Base-by-base conservation (phyloP, 495 filamentous ascomycete genomes). In the Xanthoparmelia taractica region DNA sequence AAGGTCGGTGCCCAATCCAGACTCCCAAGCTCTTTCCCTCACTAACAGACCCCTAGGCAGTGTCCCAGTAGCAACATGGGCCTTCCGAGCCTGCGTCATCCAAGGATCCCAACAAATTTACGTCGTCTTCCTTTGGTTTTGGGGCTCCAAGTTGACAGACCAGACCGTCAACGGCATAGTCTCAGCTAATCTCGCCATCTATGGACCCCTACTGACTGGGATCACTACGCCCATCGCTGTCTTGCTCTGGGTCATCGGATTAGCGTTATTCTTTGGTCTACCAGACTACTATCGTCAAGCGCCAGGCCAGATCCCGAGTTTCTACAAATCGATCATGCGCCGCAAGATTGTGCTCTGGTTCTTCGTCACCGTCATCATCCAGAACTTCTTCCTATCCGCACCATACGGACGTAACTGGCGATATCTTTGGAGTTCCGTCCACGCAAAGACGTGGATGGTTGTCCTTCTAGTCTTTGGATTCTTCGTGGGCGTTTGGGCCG, bases 91-190 rank as follows among this genome's bases (percentile, higher is more conserved):
- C 50, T 81, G 82, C 70, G 67, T 81, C 43, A 82, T 87, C 62
- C 82, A 86, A 70, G 85, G 85, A 20, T 80, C 83, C 25, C 82
- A 85, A 61, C 85, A 87, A 63, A 73, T 87, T 52, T 87, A 86
- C 73, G 78, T 82, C 64, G 78, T 80, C 8, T 76, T 74, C n/a
- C 78, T 88, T 23, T 88, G 85, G 85, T 86, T 79, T 72, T 87
- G 85, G 85, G 85, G 84, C 25, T 75, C 73, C 41, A 70, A 73
- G 54, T 69, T 80, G 37, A 71, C 77, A 37, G 66, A 70, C 57
- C 72, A 58, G 41, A 69, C 61, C 59, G 58, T 59, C 63, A 68
- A 54, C 31, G 69, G 69, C 43, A 68, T 68, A 33, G 67, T 70
- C 7, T 60, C 70, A 20, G 67, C 67, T 10, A 75, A 73, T 12